These are phyloP conservation scores for Puccinellia tenuiflora DNA, from an alignment of 176 grass and related monocot genomes.

Conservation along the genomic window DNA sequence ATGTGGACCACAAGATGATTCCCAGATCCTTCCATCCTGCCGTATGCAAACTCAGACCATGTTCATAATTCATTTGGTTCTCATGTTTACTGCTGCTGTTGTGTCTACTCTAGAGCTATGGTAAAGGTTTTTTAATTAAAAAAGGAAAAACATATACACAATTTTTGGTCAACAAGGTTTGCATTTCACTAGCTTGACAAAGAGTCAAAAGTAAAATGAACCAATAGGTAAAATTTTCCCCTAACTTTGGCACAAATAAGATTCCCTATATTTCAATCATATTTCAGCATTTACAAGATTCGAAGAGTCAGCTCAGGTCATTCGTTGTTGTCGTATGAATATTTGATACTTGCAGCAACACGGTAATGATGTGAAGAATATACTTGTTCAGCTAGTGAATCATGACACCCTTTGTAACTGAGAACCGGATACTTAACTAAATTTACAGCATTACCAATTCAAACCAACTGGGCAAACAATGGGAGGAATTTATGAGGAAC, in stretches of 20 bases:
- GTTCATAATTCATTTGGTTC: background rate
- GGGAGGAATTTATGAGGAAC: background rate
- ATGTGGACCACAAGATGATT: background rate
- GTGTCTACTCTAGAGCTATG: background rate
- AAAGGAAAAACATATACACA: background rate
- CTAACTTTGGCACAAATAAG: background rate
- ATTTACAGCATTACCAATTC: background rate
- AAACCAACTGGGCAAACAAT: background rate
- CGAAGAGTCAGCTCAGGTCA: background rate
- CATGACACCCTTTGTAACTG: constrained; percentile 4
- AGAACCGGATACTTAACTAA: background rate
- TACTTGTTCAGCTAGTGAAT: background rate
- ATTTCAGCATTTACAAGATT: background rate
- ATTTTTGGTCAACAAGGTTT: background rate
- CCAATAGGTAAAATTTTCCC: background rate
- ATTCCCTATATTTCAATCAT: background rate
- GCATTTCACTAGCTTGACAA: background rate
- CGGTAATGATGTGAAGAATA: background rate
- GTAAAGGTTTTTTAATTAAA: background rate
- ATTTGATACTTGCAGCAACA: background rate
- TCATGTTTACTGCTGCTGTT: background rate
- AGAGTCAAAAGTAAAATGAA: background rate
- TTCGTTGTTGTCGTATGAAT: background rate
- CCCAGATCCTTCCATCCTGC: background rate
- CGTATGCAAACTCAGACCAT: background rate